A percentile compares a stretch with the other conserved stretches of the same genome.
Conservation (phyloP, 1,284 basidiomycete genomes). For the Ceratobasidium sp. region DNA sequence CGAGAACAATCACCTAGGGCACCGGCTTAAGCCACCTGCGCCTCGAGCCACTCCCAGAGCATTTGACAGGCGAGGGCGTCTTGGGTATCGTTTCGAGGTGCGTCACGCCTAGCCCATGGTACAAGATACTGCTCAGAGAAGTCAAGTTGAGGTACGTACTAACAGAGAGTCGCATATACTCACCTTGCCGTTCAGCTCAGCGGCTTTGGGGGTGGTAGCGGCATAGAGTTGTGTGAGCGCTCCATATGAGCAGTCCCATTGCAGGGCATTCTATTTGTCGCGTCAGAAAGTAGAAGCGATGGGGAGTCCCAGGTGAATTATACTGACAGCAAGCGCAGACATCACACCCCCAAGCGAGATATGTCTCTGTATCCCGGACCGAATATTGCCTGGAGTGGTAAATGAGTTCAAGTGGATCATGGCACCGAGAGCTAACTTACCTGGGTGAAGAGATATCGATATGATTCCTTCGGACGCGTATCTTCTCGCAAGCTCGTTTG, state of each 20-base stretch:
- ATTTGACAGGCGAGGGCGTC: slow-evolving; percentile 52
- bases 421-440: slow-evolving; percentile 14
- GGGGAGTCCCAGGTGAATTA: neutral
- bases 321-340: slow-evolving; percentile 15
- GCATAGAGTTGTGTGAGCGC: slow-evolving; percentile 46
- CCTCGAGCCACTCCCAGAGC: slow-evolving; percentile 62
- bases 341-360: neutral
- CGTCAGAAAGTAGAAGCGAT: neutral
- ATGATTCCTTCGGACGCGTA: slow-evolving; percentile 48
- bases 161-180: neutral
- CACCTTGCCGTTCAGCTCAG: slow-evolving; percentile 48
- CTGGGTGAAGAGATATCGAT: slow-evolving; percentile 48
- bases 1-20: neutral
- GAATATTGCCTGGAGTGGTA: slow-evolving; percentile 24
- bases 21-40: slow-evolving; percentile 52
- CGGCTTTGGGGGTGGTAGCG: slow-evolving; percentile 42
- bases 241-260: slow-evolving; percentile 39
- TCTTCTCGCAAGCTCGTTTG: slow-evolving; percentile 48
- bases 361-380: slow-evolving; percentile 28
- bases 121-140: slow-evolving; percentile 30
- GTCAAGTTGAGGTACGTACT: neutral
- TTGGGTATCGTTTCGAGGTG: slow-evolving; percentile 52
- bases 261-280: slow-evolving; percentile 29
- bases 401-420: neutral
- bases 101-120: slow-evolving; percentile 45